Base-by-base conservation (phyloP, 2,329 filamentous ascomycete species). In the Ophiocordyceps camponoti-floridani region DNA sequence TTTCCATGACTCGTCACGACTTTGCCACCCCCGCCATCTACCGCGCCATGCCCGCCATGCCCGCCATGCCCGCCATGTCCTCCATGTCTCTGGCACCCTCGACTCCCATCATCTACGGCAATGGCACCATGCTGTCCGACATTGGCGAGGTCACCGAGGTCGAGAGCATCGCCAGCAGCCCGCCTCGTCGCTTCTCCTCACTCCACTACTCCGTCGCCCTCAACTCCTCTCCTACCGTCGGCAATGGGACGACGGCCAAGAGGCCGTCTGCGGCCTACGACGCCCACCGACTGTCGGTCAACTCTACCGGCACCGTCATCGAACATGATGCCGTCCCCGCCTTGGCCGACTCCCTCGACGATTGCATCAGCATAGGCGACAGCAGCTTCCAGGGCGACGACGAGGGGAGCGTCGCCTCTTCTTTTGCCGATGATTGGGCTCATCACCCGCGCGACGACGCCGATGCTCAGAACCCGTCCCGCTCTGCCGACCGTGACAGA, bases 51-150 rank as follows among this genome's bases (percentile, higher is more conserved):
- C 23, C 23, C 23, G 23, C 23, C 23, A 23, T 23, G 23, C 23
- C 23, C 23, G 23, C 23, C 23, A 23, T 23, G 23, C 5, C 23
- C 5, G 23, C 23, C 23, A 23, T 23, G 23, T 23, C 23, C 23
- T 55, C 66, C 8, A 64, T 66, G 0, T 63, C 70, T 6, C 58
- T 72, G 28, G 65, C 69, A 13, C 71, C 72, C 30, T 69, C 68
- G 1, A 81, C 77, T 0, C 77, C 77, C 8, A 80, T 81, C 48
- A 79, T 80, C 49, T 81, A 81, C 51, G 77, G 77, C 44, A 80
- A 81, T 52, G 77, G 77, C 41, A 81, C 77, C 40, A 80, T 80
- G 76, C 58, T 81, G 41, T 80, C 76, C 5, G 77, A 81, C 56
- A 81, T 80, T 58, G 67, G 70, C 16, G 68, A 74, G 58, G 69